Evolutionary conservation across 2,329 filamentous ascomycete species (phyloP).

Genomic region (Penicillium vulpinum): DNA sequence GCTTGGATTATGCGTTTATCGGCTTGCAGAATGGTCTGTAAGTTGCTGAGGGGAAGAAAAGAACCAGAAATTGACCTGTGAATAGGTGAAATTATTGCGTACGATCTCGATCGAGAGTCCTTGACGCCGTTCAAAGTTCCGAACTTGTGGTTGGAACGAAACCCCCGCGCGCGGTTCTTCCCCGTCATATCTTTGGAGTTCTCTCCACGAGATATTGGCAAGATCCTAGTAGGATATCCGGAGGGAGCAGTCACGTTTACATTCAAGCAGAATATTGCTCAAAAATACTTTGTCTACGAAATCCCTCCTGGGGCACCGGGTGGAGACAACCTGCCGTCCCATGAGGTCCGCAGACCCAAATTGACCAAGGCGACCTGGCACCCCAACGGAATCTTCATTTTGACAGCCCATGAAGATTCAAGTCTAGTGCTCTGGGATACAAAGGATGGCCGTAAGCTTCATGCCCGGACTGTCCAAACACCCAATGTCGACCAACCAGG

Average conservation of each 20-base stretch:
- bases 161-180: constrained; percentile 64
- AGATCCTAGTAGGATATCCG: constrained; percentile 84
- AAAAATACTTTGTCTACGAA: constrained; percentile 80
- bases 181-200: constrained; percentile 76
- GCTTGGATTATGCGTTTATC: constrained; percentile 89
- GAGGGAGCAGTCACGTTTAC: constrained; percentile 88
- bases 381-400: constrained; percentile 84
- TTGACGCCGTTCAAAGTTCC: constrained; percentile 78
- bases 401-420: constrained; percentile 86
- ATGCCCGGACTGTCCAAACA: constrained; percentile 77
- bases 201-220: constrained; percentile 89
- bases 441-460: constrained; percentile 79
- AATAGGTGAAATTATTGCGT: constrained; percentile 78
- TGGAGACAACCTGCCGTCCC: constrained; percentile 61
- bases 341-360: constrained; percentile 66
- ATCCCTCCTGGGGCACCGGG: constrained; percentile 80
- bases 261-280: constrained; percentile 83
- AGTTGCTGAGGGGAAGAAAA: background rate
- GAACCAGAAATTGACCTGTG: background rate
- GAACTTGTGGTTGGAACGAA: constrained; percentile 79
- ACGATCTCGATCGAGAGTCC: constrained; percentile 80
- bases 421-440: constrained; percentile 93
- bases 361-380: constrained; percentile 90
- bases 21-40: constrained; percentile 68
- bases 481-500: constrained; percentile 70